These are phyloP conservation scores for Hypoxylon sp. DNA, from an alignment of 2,329 filamentous ascomycete species.

Conservation along the genomic window DNA sequence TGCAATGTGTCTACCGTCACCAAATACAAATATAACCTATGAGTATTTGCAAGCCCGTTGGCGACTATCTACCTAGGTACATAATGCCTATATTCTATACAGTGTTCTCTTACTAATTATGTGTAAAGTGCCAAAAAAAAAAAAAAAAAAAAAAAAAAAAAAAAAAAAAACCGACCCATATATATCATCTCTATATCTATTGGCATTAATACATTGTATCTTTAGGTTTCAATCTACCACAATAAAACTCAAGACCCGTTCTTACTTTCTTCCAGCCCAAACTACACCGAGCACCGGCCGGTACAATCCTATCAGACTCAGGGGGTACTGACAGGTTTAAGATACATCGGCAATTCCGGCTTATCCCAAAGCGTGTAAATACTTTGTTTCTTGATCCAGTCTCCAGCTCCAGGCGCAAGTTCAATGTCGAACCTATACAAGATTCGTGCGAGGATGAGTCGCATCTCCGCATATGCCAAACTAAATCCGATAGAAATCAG, in stretches of 20 bases:
- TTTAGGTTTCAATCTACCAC: neutral
- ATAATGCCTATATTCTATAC: neutral
- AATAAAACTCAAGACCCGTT: neutral
- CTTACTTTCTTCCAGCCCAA: neutral
- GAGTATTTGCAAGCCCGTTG: neutral
- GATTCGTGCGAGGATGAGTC: constrained; percentile 57
- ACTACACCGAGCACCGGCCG: neutral
- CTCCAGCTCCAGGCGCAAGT: neutral
- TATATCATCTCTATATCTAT: neutral
- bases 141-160: too few relatives aligned
- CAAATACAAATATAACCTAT: neutral
- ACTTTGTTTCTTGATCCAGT: constrained; percentile 14
- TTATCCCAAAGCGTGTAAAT: constrained; percentile 22
- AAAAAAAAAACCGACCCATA: too few relatives aligned
- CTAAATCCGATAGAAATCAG: constrained; percentile 3
- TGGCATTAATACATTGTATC: neutral
- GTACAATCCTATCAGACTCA: neutral
- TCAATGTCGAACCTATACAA: constrained; percentile 55
- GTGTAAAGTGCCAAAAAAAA: neutral
- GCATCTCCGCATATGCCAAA: constrained; percentile 58
- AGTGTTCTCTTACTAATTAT: neutral
- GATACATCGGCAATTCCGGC: constrained; percentile 14
- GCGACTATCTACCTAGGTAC: neutral
- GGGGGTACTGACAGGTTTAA: neutral
- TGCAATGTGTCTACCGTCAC: neutral